Evolutionary conservation across 768 basidiomycete species (phyloP), one percentile per base, ranked within the genome.

Genomic region (Macrolepiota dolichaula): DNA sequence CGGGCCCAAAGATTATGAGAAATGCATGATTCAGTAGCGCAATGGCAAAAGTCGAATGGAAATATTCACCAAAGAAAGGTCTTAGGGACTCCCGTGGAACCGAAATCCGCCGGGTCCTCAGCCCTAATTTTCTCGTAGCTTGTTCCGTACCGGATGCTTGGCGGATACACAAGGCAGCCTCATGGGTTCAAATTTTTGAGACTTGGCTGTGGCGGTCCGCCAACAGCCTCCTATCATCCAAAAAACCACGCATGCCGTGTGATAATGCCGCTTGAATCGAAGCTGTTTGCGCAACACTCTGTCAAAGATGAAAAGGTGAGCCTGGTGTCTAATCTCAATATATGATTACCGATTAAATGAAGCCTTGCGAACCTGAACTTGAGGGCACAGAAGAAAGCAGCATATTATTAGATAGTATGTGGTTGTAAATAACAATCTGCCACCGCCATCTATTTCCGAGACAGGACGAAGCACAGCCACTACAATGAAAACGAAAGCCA

Each of bases 391-490:
- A 19, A 19, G 37, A 54, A 44, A 19, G 42, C 27, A 61, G 53
- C 59, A 54, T 55, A 54, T 54, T 37, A 61, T 47, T 61, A 61
- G 42, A 60, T 60, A 54, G 51, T 36, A 10, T 22, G 17, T 35
- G 53, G 24, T 35, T 47, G 59, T 61, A 61, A 55, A 61, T 55
- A 55, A 61, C 52, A 61, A 51, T 54, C 59, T 55, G 52, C 59
- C 9, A 61, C 42, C 10, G 29, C 46, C 24, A 53, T 61, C 59
- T 54, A 61, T 55, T 61, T 24, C 44, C 53, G 36, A 47, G 52
- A 53, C 22, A 47, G 22, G 17, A 38, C 32, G 37, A 32, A 15
- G 37, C n/a, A 47, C n/a, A 35, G 40, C 40, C 29, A 27, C 32
- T 19, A 49, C 9, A 37, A 38, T 4, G n/a, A 22, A 46, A 38